Percentiles rank a stretch among this genome's conserved stretches.
phyloP scores from a whole-genome alignment of 768 basidiomycete genomes.

The Jaapia argillacea region DNA sequence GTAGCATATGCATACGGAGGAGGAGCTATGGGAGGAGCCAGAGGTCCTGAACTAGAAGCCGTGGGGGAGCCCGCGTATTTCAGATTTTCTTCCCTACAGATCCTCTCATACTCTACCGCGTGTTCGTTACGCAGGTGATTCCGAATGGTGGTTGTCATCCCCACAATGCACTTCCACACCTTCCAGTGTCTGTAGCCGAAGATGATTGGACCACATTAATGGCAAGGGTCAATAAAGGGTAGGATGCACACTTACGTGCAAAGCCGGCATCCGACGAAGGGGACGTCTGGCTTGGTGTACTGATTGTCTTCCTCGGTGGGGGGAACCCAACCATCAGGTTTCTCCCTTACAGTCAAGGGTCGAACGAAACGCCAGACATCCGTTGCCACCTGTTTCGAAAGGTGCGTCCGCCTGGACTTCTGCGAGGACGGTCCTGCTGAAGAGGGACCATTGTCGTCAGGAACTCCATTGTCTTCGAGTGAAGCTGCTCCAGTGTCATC shows the following conservation, averaged over 20 bases:
- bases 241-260: background rate
- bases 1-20: background rate
- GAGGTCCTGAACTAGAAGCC: background rate
- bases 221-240: background rate
- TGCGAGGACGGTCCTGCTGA: background rate
- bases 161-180: background rate
- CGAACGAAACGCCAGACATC: background rate
- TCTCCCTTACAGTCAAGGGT: background rate
- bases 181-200: background rate
- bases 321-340: background rate
- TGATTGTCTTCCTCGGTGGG: background rate
- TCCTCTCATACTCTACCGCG: background rate
- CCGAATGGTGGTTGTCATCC: background rate
- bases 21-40: background rate
- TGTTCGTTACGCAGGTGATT: background rate
- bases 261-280: background rate
- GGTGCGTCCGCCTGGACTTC: background rate
- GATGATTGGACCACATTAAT: background rate
- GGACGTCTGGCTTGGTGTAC: background rate
- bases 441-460: background rate
- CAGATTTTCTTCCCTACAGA: background rate
- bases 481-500: background rate
- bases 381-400: background rate
- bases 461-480: background rate
- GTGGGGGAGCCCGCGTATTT: background rate